Conservation (phyloP, 345 rosid genomes). For the Lepidium aucheri region DNA sequence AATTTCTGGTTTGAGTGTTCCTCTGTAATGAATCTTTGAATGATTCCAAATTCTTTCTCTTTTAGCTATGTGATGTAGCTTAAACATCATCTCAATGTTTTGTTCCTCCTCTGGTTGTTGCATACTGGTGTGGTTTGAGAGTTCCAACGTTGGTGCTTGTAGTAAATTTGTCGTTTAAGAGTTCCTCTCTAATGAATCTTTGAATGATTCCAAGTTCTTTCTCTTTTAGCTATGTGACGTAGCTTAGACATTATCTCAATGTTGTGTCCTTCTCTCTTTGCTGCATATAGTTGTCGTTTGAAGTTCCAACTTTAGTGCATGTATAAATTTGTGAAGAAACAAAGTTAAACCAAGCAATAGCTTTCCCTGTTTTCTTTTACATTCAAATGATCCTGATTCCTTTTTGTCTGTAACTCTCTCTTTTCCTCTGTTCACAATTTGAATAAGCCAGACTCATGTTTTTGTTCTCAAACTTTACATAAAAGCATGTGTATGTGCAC, state of each 20-base stretch:
- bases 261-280: too few species aligned
- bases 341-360: constrained; percentile 23
- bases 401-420: background rate
- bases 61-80: background rate
- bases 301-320: too few species aligned
- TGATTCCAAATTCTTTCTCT: background rate
- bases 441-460: constrained; percentile 40
- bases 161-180: too few species aligned
- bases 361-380: background rate
- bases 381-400: background rate
- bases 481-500: constrained; percentile 18
- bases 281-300: too few species aligned
- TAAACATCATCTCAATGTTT: background rate
- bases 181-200: too few species aligned
- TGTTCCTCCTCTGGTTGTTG: background rate
- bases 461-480: constrained; percentile 14
- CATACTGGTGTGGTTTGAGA: background rate
- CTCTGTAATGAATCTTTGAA: background rate
- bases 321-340: too few species aligned
- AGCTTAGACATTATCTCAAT: too few species aligned
- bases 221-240: too few species aligned
- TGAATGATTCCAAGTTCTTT: too few species aligned
- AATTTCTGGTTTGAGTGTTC: background rate
- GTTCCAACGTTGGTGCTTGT: too few species aligned
- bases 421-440: constrained; percentile 9